Evolutionary conservation across 768 basidiomycete species (phyloP).

Genomic region (Lactarius indigo): DNA sequence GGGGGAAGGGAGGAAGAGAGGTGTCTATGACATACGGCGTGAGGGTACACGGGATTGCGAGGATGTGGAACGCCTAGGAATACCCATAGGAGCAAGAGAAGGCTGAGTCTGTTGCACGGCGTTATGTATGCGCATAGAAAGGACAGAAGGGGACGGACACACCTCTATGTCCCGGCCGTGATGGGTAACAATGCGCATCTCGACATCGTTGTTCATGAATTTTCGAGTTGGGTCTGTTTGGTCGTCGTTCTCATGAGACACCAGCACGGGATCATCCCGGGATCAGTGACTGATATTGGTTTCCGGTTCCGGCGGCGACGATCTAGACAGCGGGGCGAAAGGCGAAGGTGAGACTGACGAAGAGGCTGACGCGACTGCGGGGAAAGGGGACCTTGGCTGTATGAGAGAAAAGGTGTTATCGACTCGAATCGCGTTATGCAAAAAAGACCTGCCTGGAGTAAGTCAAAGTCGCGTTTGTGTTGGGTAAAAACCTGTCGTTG

Average conservation of each 20-base stretch:
- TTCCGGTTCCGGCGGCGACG: not conserved
- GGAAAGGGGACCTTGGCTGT: constrained; percentile 1
- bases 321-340: constrained; percentile 1
- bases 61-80: not conserved
- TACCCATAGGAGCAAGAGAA: not conserved
- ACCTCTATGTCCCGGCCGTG: not conserved
- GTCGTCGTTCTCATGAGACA: not conserved
- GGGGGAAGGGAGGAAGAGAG: too few relatives aligned
- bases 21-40: not conserved
- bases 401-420: too few relatives aligned
- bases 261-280: too few relatives aligned
- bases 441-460: not conserved
- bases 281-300: not conserved
- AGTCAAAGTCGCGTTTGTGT: not conserved
- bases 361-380: not conserved
- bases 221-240: not conserved
- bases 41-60: not conserved
- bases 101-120: not conserved
- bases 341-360: constrained; percentile 11
- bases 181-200: not conserved
- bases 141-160: not conserved
- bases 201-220: not conserved
- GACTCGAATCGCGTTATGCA: not conserved
- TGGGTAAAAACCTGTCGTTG: not conserved
- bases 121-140: constrained; percentile 3